Conservation (phyloP, 306 rosid genomes). For the Hippophae gyantsensis region DNA sequence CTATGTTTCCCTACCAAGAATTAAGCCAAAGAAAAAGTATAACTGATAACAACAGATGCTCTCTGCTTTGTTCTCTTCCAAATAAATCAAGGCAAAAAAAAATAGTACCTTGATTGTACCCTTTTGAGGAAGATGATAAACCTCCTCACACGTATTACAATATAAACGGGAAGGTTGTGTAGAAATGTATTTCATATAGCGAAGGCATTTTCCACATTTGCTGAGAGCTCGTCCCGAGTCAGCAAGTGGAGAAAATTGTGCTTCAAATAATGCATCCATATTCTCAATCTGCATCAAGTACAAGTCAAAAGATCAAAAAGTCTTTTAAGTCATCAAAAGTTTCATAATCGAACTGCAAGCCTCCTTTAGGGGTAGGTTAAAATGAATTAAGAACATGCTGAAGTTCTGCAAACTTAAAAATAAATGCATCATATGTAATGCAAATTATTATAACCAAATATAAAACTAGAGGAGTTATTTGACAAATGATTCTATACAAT, state of each 20-base stretch:
- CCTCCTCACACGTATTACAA: constrained; percentile 83
- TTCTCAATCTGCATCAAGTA: constrained; percentile 68
- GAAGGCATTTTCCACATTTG: constrained; percentile 90
- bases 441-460: neutral
- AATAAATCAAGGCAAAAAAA: neutral
- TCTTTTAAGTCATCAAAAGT: neutral
- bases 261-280: constrained; percentile 95
- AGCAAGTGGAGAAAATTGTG: constrained; percentile 77
- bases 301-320: constrained; percentile 5
- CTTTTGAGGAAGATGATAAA: constrained; percentile 83
- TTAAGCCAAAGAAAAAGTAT: too few relatives aligned
- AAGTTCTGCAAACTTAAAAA: too few relatives aligned
- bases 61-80: too few relatives aligned
- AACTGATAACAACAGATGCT: too few relatives aligned
- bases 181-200: constrained; percentile 88
- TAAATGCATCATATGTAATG: neutral
- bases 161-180: constrained; percentile 76
- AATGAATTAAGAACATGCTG: too few relatives aligned
- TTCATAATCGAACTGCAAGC: neutral
- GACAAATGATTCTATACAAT: too few relatives aligned
- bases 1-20: too few relatives aligned
- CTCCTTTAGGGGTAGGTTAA: neutral
- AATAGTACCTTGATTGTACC: constrained; percentile 68
- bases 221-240: constrained; percentile 76
- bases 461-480: too few relatives aligned